Conservation (phyloP, 257 asterid genomes). For the Paulownia fortunei region DNA sequence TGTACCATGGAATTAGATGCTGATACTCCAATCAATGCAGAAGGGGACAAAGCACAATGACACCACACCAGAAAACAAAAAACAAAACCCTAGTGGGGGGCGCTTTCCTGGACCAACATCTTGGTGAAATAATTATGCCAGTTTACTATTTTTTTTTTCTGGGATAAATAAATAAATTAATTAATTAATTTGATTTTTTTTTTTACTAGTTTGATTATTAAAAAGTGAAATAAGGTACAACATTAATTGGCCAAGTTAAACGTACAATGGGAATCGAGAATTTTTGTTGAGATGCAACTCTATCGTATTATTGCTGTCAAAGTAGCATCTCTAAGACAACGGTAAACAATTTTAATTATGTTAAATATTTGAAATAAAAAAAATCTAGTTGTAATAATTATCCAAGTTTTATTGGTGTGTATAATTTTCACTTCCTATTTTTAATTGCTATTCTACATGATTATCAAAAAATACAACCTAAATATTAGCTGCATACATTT, state of each 20-base stretch:
- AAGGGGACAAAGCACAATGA: slow-evolving; percentile 9
- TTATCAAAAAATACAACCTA: too few relatives aligned
- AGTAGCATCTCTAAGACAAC: neutral
- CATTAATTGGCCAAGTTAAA: too few relatives aligned
- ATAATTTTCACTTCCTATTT: too few relatives aligned
- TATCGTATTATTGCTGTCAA: neutral
- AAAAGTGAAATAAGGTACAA: too few relatives aligned
- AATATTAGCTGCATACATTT: too few relatives aligned
- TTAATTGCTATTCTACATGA: too few relatives aligned
- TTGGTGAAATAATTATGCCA: slow-evolving; percentile 21
- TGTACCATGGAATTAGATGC: slow-evolving; percentile 32
- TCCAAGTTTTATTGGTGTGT: too few relatives aligned
- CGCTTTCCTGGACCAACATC: neutral
- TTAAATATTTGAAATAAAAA: too few relatives aligned
- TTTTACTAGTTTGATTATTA: too few relatives aligned
- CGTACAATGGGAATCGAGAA: neutral
- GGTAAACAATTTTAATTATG: too few relatives aligned
- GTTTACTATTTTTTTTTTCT: neutral
- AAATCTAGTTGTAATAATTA: too few relatives aligned
- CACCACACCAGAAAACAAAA: neutral
- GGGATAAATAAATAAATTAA: neutral
- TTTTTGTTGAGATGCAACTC: neutral
- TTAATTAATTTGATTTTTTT: neutral
- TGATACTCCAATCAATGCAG: slow-evolving; percentile 13
- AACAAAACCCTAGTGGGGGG: neutral